Evolutionary conservation across 2,329 filamentous ascomycete species (phyloP).

Genomic region (Aspergillus sp.): DNA sequence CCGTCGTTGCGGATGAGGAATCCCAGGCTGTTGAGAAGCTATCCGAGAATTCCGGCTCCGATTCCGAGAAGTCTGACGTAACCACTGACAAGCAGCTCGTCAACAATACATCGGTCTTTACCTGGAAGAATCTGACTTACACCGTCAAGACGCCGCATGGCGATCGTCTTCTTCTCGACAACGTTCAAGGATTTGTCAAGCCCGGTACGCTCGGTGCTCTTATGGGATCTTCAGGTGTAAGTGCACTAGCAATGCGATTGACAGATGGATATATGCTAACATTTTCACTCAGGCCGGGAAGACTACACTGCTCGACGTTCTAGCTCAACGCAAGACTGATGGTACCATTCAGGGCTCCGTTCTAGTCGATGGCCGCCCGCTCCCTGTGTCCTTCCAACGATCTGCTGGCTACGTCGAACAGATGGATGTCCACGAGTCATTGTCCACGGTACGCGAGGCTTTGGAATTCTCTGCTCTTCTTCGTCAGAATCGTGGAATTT

Average conservation of each 20-base stretch:
- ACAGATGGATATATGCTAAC: background rate
- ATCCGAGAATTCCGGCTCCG: no score
- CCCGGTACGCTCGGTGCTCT: no score
- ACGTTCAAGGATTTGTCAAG: no score
- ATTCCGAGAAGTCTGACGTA: no score
- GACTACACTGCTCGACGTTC: background rate
- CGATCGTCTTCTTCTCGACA: no score
- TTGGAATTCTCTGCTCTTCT: background rate
- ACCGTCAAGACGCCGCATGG: no score
- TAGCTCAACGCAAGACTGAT: background rate
- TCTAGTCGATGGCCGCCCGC: background rate
- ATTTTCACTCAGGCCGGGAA: background rate
- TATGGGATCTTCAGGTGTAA: background rate
- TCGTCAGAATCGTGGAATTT: background rate
- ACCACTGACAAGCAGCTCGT: no score
- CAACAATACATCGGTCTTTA: no score
- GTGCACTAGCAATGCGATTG: background rate
- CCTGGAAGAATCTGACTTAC: no score
- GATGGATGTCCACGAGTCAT: constrained; percentile 1
- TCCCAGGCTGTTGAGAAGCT: no score
- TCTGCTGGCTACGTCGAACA: background rate
- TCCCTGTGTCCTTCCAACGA: background rate
- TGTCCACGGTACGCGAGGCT: background rate
- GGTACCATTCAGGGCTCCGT: background rate
- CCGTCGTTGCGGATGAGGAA: no score